Base-by-base conservation (phyloP, 306 rosid species). In the Cicer bijugum region DNA sequence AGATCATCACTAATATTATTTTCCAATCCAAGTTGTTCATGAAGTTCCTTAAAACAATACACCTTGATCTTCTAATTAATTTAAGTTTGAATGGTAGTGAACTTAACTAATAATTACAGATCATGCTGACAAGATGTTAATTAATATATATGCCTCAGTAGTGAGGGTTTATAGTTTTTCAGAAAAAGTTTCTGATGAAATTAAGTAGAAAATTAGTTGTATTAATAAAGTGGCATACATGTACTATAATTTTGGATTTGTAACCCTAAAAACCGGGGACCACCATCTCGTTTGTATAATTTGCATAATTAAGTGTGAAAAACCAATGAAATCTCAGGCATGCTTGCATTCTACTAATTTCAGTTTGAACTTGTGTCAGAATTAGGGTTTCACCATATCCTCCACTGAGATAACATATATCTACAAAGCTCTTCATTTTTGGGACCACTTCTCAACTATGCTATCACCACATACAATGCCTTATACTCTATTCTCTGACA, bases 231-330 rank as follows among this genome's bases (percentile, higher is more conserved):
- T 44, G 55, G 16, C 51, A 20, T 44, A 52, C n/a, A 47, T 64
- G 86, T 82, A 81, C 89, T 78, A 71, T 84, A 86, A 86, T 84
- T 85, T 90, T 58, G 92, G 83, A 78, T 80, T 86, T 52, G 56
- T 77, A 88, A 83, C 88, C 90, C 85, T 87, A 81, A 76, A 82
- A 71, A 44, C 14, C 23, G 86, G 95, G 95, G 96, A 87, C 90
- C 92, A 90, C 96, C 37, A 51, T 63, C 84, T 76, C 78, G 78
- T 72, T 76, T 79, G 80, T 84, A 80, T 76, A 85, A 82, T 75
- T 78, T 81, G 83, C 90, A 81, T 80, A 65, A 79, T 67, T 81
- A 76, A 75, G 58, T 69, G 90, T 83, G 89, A 81, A 80, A 83
- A 57, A 78, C 82, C 82, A 88, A 84, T 83, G 64, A 79, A 77